A percentile compares a stretch with the other conserved stretches of the same genome.
These are phyloP conservation scores for Hydrangea macrophylla DNA, from an alignment of 148 eudicot species.

Conservation along the genomic window DNA sequence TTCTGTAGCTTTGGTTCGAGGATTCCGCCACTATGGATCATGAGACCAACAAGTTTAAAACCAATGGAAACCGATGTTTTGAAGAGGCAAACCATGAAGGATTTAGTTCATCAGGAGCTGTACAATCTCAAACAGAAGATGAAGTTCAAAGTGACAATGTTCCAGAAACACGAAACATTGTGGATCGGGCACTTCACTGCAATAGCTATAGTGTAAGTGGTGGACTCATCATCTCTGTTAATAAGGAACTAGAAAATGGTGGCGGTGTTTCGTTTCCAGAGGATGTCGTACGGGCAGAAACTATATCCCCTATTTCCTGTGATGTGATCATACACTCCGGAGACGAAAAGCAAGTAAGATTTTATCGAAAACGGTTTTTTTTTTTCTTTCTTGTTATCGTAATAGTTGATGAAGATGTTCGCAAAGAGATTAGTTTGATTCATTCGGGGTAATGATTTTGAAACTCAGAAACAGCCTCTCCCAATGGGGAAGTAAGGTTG, in stretches of 20 bases:
- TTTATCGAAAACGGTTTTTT: slow-evolving; percentile 5
- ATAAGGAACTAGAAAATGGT: slow-evolving; percentile 30
- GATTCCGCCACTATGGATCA: slow-evolving; percentile 39
- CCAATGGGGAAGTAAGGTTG: too few relatives aligned
- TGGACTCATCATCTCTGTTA: slow-evolving; percentile 29
- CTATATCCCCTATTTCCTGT: too few relatives aligned
- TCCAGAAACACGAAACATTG: slow-evolving; percentile 78
- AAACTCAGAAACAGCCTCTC: too few relatives aligned
- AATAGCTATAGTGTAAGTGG: slow-evolving; percentile 42
- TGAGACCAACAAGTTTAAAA: slow-evolving; percentile 25
- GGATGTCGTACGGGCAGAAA: slow-evolving; percentile 27
- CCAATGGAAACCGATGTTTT: slow-evolving; percentile 29
- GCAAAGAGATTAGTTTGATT: too few relatives aligned
- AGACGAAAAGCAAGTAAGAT: slow-evolving; percentile 45
- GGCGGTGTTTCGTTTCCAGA: slow-evolving; percentile 39
- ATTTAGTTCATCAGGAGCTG: slow-evolving; percentile 29
- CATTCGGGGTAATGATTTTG: too few relatives aligned
- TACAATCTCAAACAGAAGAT: slow-evolving; percentile 29
- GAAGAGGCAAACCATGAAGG: slow-evolving; percentile 28
- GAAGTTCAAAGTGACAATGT: slow-evolving; percentile 49
- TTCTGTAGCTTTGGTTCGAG: slow-evolving; percentile 12
- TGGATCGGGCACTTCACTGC: slow-evolving; percentile 55
- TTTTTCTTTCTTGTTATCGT: background rate
- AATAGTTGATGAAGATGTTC: too few relatives aligned
- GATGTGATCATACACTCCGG: too few relatives aligned